Conservation (phyloP, 768 basidiomycete species). For the Macrolepiota fuliginosa region DNA sequence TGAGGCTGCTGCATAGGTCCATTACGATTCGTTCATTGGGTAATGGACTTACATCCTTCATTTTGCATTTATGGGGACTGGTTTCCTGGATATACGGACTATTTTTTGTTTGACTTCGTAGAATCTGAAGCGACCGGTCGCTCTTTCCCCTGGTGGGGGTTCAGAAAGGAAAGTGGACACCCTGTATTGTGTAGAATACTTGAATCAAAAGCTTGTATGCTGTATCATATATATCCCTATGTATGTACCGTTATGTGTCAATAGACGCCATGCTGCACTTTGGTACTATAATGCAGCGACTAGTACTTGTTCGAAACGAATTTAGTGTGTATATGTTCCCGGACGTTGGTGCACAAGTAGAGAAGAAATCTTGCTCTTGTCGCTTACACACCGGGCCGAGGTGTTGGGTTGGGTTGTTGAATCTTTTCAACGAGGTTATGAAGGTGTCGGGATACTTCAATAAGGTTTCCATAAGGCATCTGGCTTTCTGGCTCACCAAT, state of each 20-base stretch:
- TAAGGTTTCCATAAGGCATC: too few relatives aligned
- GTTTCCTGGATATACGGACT: not conserved
- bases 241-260: not conserved
- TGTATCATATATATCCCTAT: constrained; percentile 2
- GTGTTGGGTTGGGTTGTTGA: too few relatives aligned
- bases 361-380: too few relatives aligned
- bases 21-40: not conserved
- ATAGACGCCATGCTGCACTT: not conserved
- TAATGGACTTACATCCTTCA: not conserved
- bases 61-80: not conserved
- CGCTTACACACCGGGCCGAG: too few relatives aligned
- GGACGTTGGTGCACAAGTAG: too few relatives aligned
- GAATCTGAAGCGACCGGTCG: not conserved
- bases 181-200: not conserved
- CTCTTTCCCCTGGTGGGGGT: not conserved
- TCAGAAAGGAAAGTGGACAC: not conserved
- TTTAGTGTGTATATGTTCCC: too few relatives aligned
- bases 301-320: not conserved
- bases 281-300: not conserved
- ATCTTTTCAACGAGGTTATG: too few relatives aligned
- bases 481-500: too few relatives aligned
- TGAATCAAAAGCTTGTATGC: not conserved
- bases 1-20: not conserved
- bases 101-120: not conserved
- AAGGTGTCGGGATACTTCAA: too few relatives aligned